Base-by-base conservation (phyloP, 352 stramenopile species). In the Thraustotheca clavata region DNA sequence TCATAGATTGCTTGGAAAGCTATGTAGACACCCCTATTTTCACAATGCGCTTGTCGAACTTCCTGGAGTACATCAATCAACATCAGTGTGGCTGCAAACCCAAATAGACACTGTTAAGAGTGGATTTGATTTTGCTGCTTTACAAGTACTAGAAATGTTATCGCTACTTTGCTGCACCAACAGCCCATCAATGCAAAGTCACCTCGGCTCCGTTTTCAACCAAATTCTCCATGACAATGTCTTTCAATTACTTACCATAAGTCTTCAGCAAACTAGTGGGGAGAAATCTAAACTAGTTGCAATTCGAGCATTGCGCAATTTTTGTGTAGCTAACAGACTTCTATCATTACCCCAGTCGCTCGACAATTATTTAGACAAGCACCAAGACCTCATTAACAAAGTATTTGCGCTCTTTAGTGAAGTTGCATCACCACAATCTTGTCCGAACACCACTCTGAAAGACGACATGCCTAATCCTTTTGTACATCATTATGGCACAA, bases 321-420 rank as follows among this genome's bases (percentile, higher is more conserved):
- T 52, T 11, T 52, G 43, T 52, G 43, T 52, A 18, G 43, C 43
- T n/a, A n/a, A n/a, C n/a, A n/a, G n/a, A n/a, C n/a, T n/a, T n/a
- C n/a, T n/a, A n/a, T n/a, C n/a, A n/a, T n/a, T n/a, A n/a, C n/a
- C n/a, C n/a, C n/a, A n/a, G n/a, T n/a, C n/a, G n/a, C n/a, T n/a
- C n/a, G n/a, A n/a, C n/a, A n/a, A n/a, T n/a, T n/a, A n/a, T n/a
- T n/a, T n/a, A n/a, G n/a, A n/a, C n/a, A n/a, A n/a, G n/a, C n/a
- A n/a, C n/a, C n/a, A n/a, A n/a, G n/a, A n/a, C n/a, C n/a, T n/a
- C n/a, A n/a, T n/a, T n/a, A n/a, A n/a, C n/a, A n/a, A n/a, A n/a
- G n/a, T n/a, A n/a, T n/a, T n/a, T n/a, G n/a, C n/a, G n/a, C n/a
- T n/a, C n/a, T n/a, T n/a, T n/a, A n/a, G n/a, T n/a, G n/a, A n/a